Evolutionary conservation across 352 stramenopile species (phyloP).

Genomic region (Phytophthora constricta): DNA sequence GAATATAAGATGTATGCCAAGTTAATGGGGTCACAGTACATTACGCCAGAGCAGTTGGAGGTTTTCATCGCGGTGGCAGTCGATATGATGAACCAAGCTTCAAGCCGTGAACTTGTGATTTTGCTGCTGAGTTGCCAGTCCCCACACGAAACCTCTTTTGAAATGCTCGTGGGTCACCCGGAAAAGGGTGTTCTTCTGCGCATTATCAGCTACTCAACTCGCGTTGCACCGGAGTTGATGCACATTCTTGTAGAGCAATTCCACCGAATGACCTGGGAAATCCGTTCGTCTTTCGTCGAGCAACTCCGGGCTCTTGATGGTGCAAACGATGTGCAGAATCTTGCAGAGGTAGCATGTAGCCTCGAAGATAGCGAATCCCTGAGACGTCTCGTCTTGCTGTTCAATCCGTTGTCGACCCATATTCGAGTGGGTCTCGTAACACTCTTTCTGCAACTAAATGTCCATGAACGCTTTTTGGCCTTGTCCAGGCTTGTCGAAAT

Average conservation of each 20-base stretch:
- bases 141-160: conserved; percentile 53
- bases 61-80: conserved; percentile 56
- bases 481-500: conserved; percentile 46
- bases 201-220: conserved; percentile 61
- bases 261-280: conserved; percentile 56
- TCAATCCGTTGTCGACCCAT: conserved; percentile 47
- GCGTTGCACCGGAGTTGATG: conserved; percentile 45
- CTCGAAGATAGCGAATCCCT: conserved; percentile 47
- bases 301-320: conserved; percentile 62
- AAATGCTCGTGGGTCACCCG: conserved; percentile 42
- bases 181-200: conserved; percentile 68
- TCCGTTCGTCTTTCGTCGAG: conserved; percentile 63
- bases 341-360: conserved; percentile 41
- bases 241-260: conserved; percentile 55
- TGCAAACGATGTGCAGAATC: conserved; percentile 38
- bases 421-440: conserved; percentile 45
- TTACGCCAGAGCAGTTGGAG: conserved; percentile 47
- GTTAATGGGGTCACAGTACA: conserved; percentile 55
- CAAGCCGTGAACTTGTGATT: conserved; percentile 70
- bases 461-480: conserved; percentile 29
- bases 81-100: conserved; percentile 78
- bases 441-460: conserved; percentile 40
- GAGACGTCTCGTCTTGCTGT: conserved; percentile 45
- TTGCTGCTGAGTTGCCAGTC: conserved; percentile 53
- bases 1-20: conserved; percentile 66